A percentile compares a stretch with the other conserved stretches of the same genome.
Evolutionary conservation across 148 eudicot species (phyloP).

Genomic region (Cornus florida): DNA sequence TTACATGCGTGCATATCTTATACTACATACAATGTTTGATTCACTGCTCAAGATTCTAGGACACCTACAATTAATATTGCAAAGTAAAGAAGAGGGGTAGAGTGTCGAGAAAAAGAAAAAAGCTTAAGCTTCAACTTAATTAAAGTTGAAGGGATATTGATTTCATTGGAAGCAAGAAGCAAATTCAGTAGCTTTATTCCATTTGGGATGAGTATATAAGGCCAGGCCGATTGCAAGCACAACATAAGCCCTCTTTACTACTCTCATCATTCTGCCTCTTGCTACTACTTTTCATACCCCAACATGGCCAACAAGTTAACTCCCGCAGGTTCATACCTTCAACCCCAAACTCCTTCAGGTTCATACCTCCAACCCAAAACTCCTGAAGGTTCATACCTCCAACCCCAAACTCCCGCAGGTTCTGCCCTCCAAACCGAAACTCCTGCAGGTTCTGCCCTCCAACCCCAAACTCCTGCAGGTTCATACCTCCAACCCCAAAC

Average conservation of each 20-base stretch:
- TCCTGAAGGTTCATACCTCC: background rate
- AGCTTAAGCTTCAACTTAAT: background rate
- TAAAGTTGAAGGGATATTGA: background rate
- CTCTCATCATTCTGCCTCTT: too few species aligned
- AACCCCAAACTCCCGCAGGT: background rate
- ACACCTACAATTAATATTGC: background rate
- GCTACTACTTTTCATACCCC: background rate
- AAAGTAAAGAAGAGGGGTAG: background rate
- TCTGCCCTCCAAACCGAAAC: too few species aligned
- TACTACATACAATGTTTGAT: too few species aligned
- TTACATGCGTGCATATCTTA: too few species aligned
- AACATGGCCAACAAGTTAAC: background rate
- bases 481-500: too few species aligned
- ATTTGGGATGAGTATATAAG: slow-evolving; percentile 3
- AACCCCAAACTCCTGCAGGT: too few species aligned
- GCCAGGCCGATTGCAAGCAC: background rate
- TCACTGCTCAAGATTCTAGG: background rate
- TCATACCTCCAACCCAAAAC: too few species aligned
- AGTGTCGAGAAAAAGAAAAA: background rate
- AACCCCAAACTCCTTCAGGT: background rate
- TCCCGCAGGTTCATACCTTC: background rate
- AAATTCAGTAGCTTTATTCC: slow-evolving; percentile 6
- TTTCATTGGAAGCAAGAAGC: slow-evolving; percentile 18
- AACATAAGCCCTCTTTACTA: background rate
- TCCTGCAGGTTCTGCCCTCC: too few species aligned